These are phyloP conservation scores for Endothia cerciana DNA, from an alignment of 2,329 filamentous ascomycete species.

Conservation along the genomic window DNA sequence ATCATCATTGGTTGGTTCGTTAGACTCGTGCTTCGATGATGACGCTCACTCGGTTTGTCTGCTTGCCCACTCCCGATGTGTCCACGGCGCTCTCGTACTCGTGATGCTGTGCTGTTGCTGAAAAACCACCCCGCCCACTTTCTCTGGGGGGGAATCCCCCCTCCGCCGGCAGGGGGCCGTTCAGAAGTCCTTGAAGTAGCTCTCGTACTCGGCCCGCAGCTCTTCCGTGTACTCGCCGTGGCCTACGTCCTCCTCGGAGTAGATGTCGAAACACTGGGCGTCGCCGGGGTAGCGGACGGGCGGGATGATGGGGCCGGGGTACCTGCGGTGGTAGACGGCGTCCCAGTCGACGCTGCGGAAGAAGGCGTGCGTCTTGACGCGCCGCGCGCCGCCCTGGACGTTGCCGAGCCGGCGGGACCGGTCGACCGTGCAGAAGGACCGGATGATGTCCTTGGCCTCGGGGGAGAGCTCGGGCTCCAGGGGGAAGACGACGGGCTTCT, in stretches of 20 bases:
- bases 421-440: conserved; percentile 76
- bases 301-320: conserved; percentile 74
- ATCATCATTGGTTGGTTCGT: no score
- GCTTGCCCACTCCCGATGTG: no score
- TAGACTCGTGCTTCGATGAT: background rate
- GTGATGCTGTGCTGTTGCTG: no score
- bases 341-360: conserved; percentile 77
- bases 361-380: conserved; percentile 77
- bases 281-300: conserved; percentile 73
- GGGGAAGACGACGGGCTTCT: conserved; percentile 77
- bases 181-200: conserved; percentile 73
- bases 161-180: no score
- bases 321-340: conserved; percentile 65
- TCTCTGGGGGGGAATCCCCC: no score
- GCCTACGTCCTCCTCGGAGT: conserved; percentile 73
- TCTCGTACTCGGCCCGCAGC: conserved; percentile 70
- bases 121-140: no score
- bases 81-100: no score
- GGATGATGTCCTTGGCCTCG: conserved; percentile 75
- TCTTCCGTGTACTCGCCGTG: conserved; percentile 71
- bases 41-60: no score
- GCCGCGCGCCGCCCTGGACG: conserved; percentile 71
- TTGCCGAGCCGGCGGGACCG: conserved; percentile 79
- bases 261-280: conserved; percentile 80
- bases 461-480: conserved; percentile 66